Conservation (phyloP, 371 early-diverging fungal genomes). For the Syncephalastrum contaminatum region DNA sequence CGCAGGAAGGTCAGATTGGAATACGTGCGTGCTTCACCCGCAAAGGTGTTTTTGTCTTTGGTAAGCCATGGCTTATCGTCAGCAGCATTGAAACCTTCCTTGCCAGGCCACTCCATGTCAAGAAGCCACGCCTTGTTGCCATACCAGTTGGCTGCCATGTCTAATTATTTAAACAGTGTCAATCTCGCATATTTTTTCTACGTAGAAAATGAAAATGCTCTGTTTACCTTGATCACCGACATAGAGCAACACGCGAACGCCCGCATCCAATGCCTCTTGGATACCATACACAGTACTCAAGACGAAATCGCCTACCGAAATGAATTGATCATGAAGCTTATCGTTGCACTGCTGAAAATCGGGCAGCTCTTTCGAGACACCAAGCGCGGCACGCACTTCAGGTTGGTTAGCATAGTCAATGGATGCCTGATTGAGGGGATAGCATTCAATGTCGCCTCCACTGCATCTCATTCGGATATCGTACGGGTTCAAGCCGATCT, state of each 20-base stretch:
- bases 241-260: conserved; percentile 78
- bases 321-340: conserved; percentile 68
- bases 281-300: conserved; percentile 43
- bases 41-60: conserved; percentile 32
- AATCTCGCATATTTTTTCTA: too few relatives aligned
- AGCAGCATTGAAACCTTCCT: conserved; percentile 60
- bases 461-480: conserved; percentile 75
- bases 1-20: conserved; percentile 75
- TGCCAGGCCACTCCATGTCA: conserved; percentile 76
- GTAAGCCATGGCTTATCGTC: conserved; percentile 52
- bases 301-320: conserved; percentile 76
- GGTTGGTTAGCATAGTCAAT: conserved; percentile 68
- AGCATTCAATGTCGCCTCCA: conserved; percentile 54
- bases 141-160: conserved; percentile 77
- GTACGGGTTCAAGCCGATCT: conserved; percentile 72
- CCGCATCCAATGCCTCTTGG: conserved; percentile 62
- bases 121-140: conserved; percentile 86
- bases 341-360: conserved; percentile 72
- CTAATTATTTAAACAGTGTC: conserved; percentile 25
- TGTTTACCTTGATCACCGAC: conserved; percentile 53
- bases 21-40: conserved; percentile 69
- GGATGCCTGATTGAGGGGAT: conserved; percentile 71
- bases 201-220: too few relatives aligned
- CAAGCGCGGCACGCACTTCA: conserved; percentile 68
- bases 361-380: conserved; percentile 51